Percentiles rank a stretch among this genome's conserved stretches.
Evolutionary conservation across 1,284 basidiomycete species (phyloP).

Genomic region (Inonotus hispidus): DNA sequence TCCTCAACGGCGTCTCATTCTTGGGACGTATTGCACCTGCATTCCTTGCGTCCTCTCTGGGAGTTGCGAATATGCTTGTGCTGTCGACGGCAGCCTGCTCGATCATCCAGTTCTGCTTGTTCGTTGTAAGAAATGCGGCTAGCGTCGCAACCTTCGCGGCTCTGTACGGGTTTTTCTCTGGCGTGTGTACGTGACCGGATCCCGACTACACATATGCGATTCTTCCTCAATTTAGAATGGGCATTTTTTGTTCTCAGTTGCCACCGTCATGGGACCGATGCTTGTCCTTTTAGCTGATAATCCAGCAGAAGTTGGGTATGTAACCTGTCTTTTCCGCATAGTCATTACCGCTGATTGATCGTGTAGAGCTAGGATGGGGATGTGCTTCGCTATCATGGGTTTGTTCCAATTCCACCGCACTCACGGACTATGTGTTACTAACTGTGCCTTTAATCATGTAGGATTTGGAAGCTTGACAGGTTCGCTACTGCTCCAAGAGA

Average conservation of each 20-base stretch:
- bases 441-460: neutral
- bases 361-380: slow-evolving; percentile 11
- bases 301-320: slow-evolving; percentile 15
- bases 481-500: neutral
- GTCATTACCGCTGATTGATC: neutral
- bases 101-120: slow-evolving; percentile 21
- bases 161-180: slow-evolving; percentile 21
- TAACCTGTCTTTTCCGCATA: neutral
- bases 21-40: slow-evolving; percentile 34
- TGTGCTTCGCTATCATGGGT: slow-evolving; percentile 16
- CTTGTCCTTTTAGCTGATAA: slow-evolving; percentile 8
- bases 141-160: slow-evolving; percentile 15
- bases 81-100: slow-evolving; percentile 8
- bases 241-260: neutral
- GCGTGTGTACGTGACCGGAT: slow-evolving; percentile 17
- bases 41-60: slow-evolving; percentile 9
- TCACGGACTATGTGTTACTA: neutral
- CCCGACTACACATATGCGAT: neutral
- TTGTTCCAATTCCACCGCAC: neutral
- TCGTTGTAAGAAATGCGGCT: slow-evolving; percentile 18
- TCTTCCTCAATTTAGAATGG: neutral
- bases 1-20: slow-evolving; percentile 35
- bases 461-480: slow-evolving; percentile 14
- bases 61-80: slow-evolving; percentile 2
- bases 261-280: slow-evolving; percentile 14